Conservation (phyloP, 2,329 filamentous ascomycete species). For the Pseudogymnoascus sp. region DNA sequence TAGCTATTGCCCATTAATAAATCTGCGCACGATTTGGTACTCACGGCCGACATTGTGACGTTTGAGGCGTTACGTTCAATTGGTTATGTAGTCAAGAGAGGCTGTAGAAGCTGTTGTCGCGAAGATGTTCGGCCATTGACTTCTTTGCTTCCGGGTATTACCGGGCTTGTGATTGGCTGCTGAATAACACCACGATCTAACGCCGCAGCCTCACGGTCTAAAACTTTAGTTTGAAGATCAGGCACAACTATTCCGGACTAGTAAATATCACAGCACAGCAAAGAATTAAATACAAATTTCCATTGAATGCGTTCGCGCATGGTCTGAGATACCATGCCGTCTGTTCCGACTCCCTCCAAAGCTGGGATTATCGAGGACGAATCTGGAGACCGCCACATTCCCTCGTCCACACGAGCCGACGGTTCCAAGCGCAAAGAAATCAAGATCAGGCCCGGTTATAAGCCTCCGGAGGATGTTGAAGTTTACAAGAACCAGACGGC, state of each 20-base stretch:
- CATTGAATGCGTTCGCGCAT: neutral
- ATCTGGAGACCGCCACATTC: constrained; percentile 81
- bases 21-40: neutral
- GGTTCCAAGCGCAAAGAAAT: constrained; percentile 92
- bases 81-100: constrained; percentile 11
- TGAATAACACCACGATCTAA: constrained; percentile 9
- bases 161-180: constrained; percentile 14
- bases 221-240: constrained; percentile 2
- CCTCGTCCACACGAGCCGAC: constrained; percentile 76
- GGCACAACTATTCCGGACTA: neutral
- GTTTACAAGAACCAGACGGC: constrained; percentile 91
- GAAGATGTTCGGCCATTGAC: constrained; percentile 16
- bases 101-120: constrained; percentile 13
- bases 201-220: neutral
- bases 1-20: constrained; percentile 12
- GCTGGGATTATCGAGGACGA: constrained; percentile 67
- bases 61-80: constrained; percentile 12
- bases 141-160: constrained; percentile 11
- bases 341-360: constrained; percentile 40
- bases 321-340: constrained; percentile 26
- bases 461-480: constrained; percentile 89
- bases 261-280: neutral
- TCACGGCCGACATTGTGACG: constrained; percentile 26
- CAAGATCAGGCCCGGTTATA: constrained; percentile 85
- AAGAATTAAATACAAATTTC: neutral